phyloP scores from a whole-genome alignment of 148 eudicot species.

The Rhododendron vialii region DNA sequence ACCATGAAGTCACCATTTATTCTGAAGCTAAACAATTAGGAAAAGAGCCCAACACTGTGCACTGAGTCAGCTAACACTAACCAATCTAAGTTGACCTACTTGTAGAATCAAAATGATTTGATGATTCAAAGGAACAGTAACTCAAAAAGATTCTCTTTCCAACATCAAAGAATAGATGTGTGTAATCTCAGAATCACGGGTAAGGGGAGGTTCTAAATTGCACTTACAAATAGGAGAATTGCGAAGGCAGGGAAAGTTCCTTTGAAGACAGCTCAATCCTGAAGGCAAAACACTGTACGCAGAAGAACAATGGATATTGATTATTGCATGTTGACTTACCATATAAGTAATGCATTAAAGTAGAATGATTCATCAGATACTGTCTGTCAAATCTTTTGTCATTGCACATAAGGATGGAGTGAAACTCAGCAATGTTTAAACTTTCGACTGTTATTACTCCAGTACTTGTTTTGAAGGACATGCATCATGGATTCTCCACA shows the following conservation, averaged over 20 bases:
- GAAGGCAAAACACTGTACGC: constrained; percentile 30
- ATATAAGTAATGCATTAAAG: background rate
- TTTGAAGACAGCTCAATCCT: constrained; percentile 39
- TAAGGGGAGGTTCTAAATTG: background rate
- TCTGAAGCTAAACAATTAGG: background rate
- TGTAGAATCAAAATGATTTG: background rate
- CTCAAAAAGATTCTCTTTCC: background rate
- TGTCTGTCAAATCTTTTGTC: background rate
- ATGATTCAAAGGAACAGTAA: background rate
- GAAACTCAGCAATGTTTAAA: background rate
- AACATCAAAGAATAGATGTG: background rate
- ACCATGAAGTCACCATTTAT: background rate
- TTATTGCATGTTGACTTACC: background rate
- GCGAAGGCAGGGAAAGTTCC: constrained; percentile 33
- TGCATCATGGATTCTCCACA: background rate
- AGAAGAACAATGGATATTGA: background rate
- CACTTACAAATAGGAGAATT: constrained; percentile 36
- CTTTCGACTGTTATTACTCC: background rate
- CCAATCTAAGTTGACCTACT: background rate
- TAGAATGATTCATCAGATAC: background rate
- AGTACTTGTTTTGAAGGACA: background rate
- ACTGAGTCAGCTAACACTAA: background rate
- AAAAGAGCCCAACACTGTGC: background rate
- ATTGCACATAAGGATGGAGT: background rate
- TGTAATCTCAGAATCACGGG: background rate